Evolutionary conservation across 2,329 filamentous ascomycete species (phyloP).

Genomic region (Diplodia intermedia): DNA sequence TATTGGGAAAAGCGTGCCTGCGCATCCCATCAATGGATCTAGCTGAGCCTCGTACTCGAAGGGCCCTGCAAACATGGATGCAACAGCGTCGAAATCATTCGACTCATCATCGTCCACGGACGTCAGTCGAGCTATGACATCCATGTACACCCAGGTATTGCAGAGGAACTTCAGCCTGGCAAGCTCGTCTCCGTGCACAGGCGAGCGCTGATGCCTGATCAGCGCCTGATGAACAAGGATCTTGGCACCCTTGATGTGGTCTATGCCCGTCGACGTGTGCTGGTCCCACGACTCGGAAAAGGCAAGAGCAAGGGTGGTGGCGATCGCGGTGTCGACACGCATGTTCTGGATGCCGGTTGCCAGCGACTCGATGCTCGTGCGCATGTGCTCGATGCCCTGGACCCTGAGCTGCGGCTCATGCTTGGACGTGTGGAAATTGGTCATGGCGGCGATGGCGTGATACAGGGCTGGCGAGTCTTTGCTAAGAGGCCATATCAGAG

Average conservation of each 20-base stretch:
- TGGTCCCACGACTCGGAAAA: constrained; percentile 76
- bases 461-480: constrained; percentile 69
- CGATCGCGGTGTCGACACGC: constrained; percentile 69
- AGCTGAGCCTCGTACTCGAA: constrained; percentile 59
- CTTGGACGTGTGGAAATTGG: constrained; percentile 70
- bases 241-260: constrained; percentile 72
- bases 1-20: constrained; percentile 70
- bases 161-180: constrained; percentile 69
- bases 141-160: constrained; percentile 77
- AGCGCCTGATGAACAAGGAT: constrained; percentile 68
- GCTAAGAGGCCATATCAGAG: constrained; percentile 72
- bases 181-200: constrained; percentile 53
- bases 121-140: constrained; percentile 73
- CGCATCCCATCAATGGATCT: constrained; percentile 76
- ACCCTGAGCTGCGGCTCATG: constrained; percentile 64
- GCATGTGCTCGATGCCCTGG: constrained; percentile 73
- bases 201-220: constrained; percentile 52
- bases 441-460: constrained; percentile 72
- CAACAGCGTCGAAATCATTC: constrained; percentile 56
- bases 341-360: constrained; percentile 68
- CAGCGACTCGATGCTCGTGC: constrained; percentile 66
- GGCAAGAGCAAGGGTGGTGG: constrained; percentile 72
- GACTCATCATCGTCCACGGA: constrained; percentile 65
- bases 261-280: constrained; percentile 71
- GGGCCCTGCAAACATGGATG: constrained; percentile 46